A percentile compares a stretch with the other conserved stretches of the same genome.
Conservation (phyloP, 768 basidiomycete species). For the Mrakia frigida region DNA sequence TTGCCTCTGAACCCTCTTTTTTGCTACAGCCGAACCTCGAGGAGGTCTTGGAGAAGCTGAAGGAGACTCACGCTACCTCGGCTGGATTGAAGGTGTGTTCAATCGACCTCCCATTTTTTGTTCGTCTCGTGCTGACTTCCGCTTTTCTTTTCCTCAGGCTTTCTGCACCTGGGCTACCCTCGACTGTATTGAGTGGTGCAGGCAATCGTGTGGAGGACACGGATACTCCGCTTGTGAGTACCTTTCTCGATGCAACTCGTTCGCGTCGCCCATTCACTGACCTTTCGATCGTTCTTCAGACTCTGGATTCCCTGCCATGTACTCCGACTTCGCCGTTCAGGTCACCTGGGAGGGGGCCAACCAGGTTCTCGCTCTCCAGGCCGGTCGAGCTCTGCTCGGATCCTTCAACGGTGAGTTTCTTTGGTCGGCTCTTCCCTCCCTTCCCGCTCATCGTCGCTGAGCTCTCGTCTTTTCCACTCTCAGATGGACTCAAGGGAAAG, state of each 20-base stretch:
- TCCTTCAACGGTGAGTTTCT: slow-evolving; percentile 41
- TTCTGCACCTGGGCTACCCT: slow-evolving; percentile 50
- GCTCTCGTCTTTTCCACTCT: background rate
- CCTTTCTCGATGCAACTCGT: background rate
- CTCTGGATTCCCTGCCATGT: slow-evolving; percentile 42
- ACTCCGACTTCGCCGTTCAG: slow-evolving; percentile 48
- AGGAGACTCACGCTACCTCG: slow-evolving; percentile 49
- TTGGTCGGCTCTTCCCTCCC: background rate
- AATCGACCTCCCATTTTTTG: background rate
- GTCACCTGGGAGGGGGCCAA: slow-evolving; percentile 50
- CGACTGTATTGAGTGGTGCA: slow-evolving; percentile 48
- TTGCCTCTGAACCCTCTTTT: no score
- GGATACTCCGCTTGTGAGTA: slow-evolving; percentile 45
- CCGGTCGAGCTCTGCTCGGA: slow-evolving; percentile 43
- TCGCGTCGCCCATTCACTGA: background rate
- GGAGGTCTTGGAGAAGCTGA: slow-evolving; percentile 47
- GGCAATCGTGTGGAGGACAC: slow-evolving; percentile 48
- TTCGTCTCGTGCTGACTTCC: background rate
- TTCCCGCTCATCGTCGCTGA: background rate
- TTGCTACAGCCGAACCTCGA: slow-evolving; percentile 38
- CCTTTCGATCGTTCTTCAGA: slow-evolving; percentile 11
- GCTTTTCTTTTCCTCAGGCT: slow-evolving; percentile 29
- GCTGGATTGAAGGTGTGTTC: slow-evolving; percentile 45
- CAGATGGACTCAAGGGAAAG: slow-evolving; percentile 45
- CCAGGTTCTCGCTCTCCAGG: slow-evolving; percentile 45